A percentile compares a stretch with the other conserved stretches of the same genome.
These are phyloP conservation scores for Arabis alpina DNA, from an alignment of 345 rosid genomes.

Conservation along the genomic window DNA sequence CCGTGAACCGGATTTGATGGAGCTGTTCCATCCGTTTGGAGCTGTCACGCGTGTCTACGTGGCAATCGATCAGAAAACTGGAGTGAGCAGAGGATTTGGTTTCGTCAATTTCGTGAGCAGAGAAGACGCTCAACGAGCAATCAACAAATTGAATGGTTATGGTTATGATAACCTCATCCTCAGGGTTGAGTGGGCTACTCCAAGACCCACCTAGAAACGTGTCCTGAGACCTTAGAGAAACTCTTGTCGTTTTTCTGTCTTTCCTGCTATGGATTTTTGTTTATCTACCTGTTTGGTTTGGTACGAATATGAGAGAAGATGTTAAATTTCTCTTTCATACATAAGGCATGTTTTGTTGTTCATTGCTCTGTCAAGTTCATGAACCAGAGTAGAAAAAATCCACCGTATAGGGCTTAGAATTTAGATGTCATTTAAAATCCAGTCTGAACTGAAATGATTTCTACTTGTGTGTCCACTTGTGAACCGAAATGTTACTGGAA, in stretches of 20 bases:
- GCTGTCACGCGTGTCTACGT: slow-evolving; percentile 81
- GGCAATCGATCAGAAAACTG: slow-evolving; percentile 87
- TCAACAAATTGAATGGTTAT: slow-evolving; percentile 86
- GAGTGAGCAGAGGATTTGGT: slow-evolving; percentile 90
- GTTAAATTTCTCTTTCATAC: slow-evolving; percentile 12
- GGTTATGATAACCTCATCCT: slow-evolving; percentile 96
- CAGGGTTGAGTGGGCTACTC: slow-evolving; percentile 91
- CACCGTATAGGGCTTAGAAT: no score
- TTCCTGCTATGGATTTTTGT: slow-evolving; percentile 20
- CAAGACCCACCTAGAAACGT: slow-evolving; percentile 65
- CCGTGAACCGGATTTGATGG: slow-evolving; percentile 75
- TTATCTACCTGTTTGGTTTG: slow-evolving; percentile 21
- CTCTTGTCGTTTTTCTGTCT: slow-evolving; percentile 6
- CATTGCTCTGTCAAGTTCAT: no score
- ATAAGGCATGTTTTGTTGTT: not conserved
- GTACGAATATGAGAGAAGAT: slow-evolving; percentile 9
- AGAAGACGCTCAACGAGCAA: slow-evolving; percentile 88
- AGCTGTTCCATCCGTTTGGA: slow-evolving; percentile 87
- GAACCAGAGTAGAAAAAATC: no score
- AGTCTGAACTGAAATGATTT: no score
- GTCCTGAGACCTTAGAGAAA: slow-evolving; percentile 8
- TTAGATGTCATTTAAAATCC: no score
- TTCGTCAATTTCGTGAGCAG: slow-evolving; percentile 85
- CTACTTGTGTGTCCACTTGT: no score
- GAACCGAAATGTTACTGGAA: no score